Evolutionary conservation across 2,329 filamentous ascomycete species (phyloP), one percentile per base, ranked within the genome.

Genomic region (Escovopsis weberi): DNA sequence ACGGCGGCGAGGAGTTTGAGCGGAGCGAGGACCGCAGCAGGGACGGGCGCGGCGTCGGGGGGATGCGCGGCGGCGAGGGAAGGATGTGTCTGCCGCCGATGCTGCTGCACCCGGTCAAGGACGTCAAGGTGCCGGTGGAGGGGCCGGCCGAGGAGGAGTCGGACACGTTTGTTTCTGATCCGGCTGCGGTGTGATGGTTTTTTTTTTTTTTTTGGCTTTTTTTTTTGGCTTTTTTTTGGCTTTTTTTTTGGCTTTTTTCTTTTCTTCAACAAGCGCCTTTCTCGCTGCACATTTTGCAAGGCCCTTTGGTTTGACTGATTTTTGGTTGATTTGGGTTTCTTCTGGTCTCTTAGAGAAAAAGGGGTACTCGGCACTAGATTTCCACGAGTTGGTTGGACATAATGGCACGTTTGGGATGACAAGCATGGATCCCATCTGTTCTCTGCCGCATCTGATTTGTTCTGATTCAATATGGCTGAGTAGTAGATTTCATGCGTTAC

Each of bases 71-170:
- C 39, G 79, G 81, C 12, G 83, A 88, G 60, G 85, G 85, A 10
- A 74, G 87, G 46, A 93, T 94, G 86, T 95, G 88, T 63, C 65
- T 94, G 35, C 86, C 87, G 7, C 85, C 83, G 1, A 89, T 94
- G 80, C 63, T 94, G 47, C 63, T 95, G 49, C 88, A 95, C 69
- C 88, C 88, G 0, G 74, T 94, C 42, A 95, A 94, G 67, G 73
- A 76, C 42, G 72, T 88, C 5, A 75, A 81, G 44, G 53, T 81
- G 40, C 73, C 78, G 7, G 75, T 82, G 2, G 80, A 74, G 58
- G 70, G 70, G 26, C 66, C 70, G 36, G 63, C 70, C 2, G 66
- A 66, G 44, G 69, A 67, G 4, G 63, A 65, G 3, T 65, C 66
- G 37, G 66, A 64, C 6, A 58, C 38, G 9, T 45, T 51, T 30